Percentiles rank a stretch among this genome's conserved stretches.
Evolutionary conservation across 768 basidiomycete genomes (phyloP).

Genomic region (Kwoniella sp.): DNA sequence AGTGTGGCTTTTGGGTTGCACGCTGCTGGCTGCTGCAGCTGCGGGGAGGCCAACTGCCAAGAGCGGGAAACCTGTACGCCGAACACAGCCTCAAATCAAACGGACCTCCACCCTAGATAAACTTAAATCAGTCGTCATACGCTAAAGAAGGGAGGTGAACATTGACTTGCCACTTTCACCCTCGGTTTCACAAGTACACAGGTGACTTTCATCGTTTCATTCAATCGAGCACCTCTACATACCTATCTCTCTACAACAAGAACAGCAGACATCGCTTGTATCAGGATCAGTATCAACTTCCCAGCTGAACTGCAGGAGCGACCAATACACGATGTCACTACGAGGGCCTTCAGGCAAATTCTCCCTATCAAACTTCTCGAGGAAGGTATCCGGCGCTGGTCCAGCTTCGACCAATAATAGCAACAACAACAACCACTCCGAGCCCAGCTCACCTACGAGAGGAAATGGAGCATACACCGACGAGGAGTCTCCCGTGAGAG

Average conservation of each 20-base stretch:
- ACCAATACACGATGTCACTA: conserved; percentile 22
- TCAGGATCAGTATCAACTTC: too few relatives aligned
- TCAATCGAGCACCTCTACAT: too few relatives aligned
- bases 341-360: conserved; percentile 42
- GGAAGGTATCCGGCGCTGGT: conserved; percentile 23
- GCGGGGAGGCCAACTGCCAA: conserved; percentile 3
- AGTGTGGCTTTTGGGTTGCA: neutral
- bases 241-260: too few relatives aligned
- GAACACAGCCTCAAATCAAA: neutral
- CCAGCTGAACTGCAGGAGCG: neutral
- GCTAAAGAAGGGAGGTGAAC: neutral
- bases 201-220: too few relatives aligned
- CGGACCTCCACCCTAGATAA: conserved; percentile 15
- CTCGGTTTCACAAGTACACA: neutral
- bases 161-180: conserved; percentile 7
- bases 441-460: conserved; percentile 22
- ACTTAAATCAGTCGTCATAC: neutral
- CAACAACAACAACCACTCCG: neutral
- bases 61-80: conserved; percentile 5
- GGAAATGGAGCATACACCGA: conserved; percentile 16
- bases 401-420: neutral
- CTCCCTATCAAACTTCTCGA: conserved; percentile 36
- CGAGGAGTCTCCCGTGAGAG: conserved; percentile 20
- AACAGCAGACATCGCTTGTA: too few relatives aligned
- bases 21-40: neutral